These are phyloP conservation scores for Pseudevernia furfuracea DNA, from an alignment of 495 filamentous ascomycete genomes.

Conservation along the genomic window DNA sequence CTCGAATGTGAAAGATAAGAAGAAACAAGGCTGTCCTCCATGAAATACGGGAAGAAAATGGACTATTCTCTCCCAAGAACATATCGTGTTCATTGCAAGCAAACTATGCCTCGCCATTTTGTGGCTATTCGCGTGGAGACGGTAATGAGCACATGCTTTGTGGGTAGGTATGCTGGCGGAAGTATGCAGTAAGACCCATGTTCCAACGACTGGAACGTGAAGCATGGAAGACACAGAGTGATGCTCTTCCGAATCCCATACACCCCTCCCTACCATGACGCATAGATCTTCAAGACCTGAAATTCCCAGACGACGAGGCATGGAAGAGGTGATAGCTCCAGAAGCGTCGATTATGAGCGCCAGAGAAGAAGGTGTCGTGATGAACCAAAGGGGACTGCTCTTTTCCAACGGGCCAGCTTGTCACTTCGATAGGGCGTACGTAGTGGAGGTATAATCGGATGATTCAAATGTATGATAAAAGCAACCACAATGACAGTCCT, in stretches of 20 bases:
- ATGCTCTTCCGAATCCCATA: too few relatives aligned
- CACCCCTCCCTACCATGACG: too few relatives aligned
- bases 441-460: neutral
- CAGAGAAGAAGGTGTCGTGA: too few relatives aligned
- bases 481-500: neutral
- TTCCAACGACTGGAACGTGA: too few relatives aligned
- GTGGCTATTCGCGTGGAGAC: neutral
- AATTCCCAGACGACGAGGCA: neutral
- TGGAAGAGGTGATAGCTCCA: neutral
- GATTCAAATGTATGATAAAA: neutral
- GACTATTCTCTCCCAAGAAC: neutral
- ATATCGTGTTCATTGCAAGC: neutral
- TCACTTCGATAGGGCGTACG: too few relatives aligned
- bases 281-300: neutral
- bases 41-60: neutral
- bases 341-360: too few relatives aligned
- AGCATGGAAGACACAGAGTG: too few relatives aligned
- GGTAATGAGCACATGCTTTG: neutral
- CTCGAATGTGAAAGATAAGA: neutral
- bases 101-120: neutral
- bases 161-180: neutral
- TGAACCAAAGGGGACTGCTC: too few relatives aligned
- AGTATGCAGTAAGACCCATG: too few relatives aligned
- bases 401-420: too few relatives aligned
- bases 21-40: too few relatives aligned